phyloP scores from a whole-genome alignment of 2,329 filamentous ascomycete species.

The Talaromyces sp. region DNA sequence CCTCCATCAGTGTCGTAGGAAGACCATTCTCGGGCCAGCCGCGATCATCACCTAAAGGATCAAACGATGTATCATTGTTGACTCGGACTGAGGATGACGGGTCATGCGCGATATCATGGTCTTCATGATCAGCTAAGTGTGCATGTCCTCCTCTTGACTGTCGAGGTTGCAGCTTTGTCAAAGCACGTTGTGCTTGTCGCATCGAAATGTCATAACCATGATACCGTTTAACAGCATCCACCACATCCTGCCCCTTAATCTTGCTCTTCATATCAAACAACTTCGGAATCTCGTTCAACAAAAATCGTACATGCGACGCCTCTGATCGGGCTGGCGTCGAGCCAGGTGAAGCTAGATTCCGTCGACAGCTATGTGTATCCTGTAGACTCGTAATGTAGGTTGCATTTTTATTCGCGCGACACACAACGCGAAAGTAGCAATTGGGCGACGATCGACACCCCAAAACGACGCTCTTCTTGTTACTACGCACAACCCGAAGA shows the following conservation, averaged over 20 bases:
- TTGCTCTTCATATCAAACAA: conserved; percentile 39
- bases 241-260: conserved; percentile 38
- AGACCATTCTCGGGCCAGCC: conserved; percentile 34
- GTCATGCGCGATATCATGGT: conserved; percentile 1
- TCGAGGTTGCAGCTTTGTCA: conserved; percentile 35
- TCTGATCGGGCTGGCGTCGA: conserved; percentile 39
- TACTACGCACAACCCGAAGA: conserved; percentile 39
- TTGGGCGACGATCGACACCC: conserved; percentile 38
- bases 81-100: conserved; percentile 19
- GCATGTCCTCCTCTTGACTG: conserved; percentile 18
- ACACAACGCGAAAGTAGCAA: conserved; percentile 41
- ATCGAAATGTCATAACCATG: conserved; percentile 41
- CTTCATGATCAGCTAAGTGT: conserved; percentile 12
- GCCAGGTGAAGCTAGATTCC: conserved; percentile 28
- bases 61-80: conserved; percentile 27
- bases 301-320: conserved; percentile 39
- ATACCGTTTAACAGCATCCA: conserved; percentile 41
- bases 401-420: conserved; percentile 39
- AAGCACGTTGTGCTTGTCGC: conserved; percentile 39
- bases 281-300: conserved; percentile 39
- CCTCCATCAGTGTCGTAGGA: conserved; percentile 27
- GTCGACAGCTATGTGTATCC: conserved; percentile 38
- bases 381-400: conserved; percentile 41
- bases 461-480: conserved; percentile 42
- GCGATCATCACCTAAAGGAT: conserved; percentile 24